Conservation (phyloP, 495 filamentous ascomycete species). For the Baudoinia panamericana region DNA sequence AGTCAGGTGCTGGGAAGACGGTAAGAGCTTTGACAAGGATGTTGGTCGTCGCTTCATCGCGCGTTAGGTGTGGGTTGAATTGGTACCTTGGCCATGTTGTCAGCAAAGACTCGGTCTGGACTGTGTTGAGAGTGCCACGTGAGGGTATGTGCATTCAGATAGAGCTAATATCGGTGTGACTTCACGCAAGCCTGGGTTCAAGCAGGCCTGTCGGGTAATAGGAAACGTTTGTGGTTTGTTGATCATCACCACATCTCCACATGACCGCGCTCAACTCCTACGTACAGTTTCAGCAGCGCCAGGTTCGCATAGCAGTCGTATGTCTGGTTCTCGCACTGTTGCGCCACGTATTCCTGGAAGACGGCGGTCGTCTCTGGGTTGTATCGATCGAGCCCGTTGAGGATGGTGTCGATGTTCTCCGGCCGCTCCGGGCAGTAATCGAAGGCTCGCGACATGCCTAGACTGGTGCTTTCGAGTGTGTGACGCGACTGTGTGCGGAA, state of each 20-base stretch:
- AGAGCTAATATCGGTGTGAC: constrained; percentile 44
- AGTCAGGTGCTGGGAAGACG: constrained; percentile 92
- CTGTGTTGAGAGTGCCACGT: not conserved
- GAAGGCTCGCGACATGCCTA: too few species aligned
- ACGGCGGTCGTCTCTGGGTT: constrained; percentile 91
- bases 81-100: constrained; percentile 68
- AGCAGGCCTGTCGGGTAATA: constrained; percentile 73
- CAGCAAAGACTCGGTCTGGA: not conserved
- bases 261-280: constrained; percentile 20
- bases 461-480: too few species aligned
- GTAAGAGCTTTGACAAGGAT: constrained; percentile 96
- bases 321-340: constrained; percentile 88
- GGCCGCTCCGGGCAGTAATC: constrained; percentile 54
- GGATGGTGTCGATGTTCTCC: constrained; percentile 77
- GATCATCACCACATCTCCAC: constrained; percentile 46
- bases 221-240: constrained; percentile 72
- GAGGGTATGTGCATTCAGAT: constrained; percentile 39
- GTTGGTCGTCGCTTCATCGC: constrained; percentile 94
- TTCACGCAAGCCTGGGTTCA: constrained; percentile 36
- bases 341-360: constrained; percentile 87
- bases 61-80: constrained; percentile 97
- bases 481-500: too few species aligned
- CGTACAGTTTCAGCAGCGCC: constrained; percentile 94
- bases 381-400: constrained; percentile 92
- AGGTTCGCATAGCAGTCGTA: constrained; percentile 95